These are phyloP conservation scores for Cicer judaicum DNA, from an alignment of 306 rosid species.

Conservation along the genomic window DNA sequence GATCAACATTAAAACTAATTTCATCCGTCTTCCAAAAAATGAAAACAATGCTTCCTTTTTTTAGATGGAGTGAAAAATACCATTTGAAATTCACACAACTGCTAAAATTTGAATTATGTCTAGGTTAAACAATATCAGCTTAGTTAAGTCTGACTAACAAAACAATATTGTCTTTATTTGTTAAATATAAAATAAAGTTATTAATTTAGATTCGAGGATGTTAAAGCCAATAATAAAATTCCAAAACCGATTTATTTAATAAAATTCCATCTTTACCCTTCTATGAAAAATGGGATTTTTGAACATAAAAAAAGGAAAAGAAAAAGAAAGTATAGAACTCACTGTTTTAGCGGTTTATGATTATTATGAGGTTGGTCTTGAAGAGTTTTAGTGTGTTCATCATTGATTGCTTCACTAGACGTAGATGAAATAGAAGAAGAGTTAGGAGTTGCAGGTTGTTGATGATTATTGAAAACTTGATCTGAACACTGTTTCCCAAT, in stretches of 20 bases:
- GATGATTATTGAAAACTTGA: slow-evolving; percentile 54
- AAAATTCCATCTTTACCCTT: neutral
- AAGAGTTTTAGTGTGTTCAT: slow-evolving; percentile 55
- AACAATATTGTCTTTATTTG: no score
- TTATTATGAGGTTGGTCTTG: slow-evolving; percentile 39
- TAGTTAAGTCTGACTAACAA: no score
- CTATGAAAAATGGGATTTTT: neutral
- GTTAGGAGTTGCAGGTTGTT: slow-evolving; percentile 73
- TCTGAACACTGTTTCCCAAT: slow-evolving; percentile 46
- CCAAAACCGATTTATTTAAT: neutral
- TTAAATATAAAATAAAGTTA: no score
- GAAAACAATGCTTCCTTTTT: neutral
- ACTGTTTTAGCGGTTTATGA: slow-evolving; percentile 53
- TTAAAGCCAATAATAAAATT: no score
- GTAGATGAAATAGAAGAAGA: slow-evolving; percentile 81
- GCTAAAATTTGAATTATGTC: no score
- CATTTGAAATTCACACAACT: no score
- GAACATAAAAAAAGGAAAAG: neutral
- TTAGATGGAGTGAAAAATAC: no score
- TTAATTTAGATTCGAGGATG: no score
- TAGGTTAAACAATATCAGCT: no score
- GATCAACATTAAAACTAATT: neutral
- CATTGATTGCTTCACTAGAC: slow-evolving; percentile 66
- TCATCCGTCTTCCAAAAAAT: neutral
- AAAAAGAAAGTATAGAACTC: slow-evolving; percentile 28